Evolutionary conservation across 257 asterid species (phyloP).

Genomic region (Hygrophila difformis): DNA sequence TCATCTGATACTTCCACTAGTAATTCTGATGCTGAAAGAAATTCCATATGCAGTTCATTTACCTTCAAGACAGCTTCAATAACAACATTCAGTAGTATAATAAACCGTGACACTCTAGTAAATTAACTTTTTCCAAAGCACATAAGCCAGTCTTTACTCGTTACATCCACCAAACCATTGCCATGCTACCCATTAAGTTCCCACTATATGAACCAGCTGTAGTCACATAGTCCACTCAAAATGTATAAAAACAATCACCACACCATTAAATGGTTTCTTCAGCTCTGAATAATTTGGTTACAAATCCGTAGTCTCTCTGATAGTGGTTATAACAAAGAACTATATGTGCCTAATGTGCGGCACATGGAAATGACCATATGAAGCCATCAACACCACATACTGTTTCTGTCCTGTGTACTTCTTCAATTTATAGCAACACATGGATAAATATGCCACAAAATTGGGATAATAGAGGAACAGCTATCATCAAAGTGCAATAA

Average conservation of each 20-base stretch:
- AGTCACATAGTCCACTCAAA: neutral
- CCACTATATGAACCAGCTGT: neutral
- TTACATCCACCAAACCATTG: neutral
- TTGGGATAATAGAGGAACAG: too few species aligned
- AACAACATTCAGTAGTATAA: constrained; percentile 19
- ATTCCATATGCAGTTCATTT: constrained; percentile 87
- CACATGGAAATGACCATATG: neutral
- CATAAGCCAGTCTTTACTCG: neutral
- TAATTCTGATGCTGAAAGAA: constrained; percentile 76
- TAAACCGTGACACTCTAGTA: neutral
- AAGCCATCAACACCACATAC: neutral
- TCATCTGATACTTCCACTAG: constrained; percentile 93
- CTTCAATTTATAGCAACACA: neutral
- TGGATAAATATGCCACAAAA: too few species aligned
- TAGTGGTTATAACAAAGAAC: constrained; percentile 3
- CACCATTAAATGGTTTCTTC: too few species aligned
- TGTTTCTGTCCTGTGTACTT: neutral
- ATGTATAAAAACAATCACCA: too few species aligned
- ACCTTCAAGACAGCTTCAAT: constrained; percentile 67
- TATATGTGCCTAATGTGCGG: neutral
- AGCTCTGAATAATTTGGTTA: neutral
- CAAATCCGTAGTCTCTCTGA: constrained; percentile 8
- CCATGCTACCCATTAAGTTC: neutral
- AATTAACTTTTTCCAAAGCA: neutral
- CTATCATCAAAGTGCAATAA: neutral